Evolutionary conservation across 2,329 filamentous ascomycete species (phyloP).

Genomic region (Cucurbitaria berberidis): DNA sequence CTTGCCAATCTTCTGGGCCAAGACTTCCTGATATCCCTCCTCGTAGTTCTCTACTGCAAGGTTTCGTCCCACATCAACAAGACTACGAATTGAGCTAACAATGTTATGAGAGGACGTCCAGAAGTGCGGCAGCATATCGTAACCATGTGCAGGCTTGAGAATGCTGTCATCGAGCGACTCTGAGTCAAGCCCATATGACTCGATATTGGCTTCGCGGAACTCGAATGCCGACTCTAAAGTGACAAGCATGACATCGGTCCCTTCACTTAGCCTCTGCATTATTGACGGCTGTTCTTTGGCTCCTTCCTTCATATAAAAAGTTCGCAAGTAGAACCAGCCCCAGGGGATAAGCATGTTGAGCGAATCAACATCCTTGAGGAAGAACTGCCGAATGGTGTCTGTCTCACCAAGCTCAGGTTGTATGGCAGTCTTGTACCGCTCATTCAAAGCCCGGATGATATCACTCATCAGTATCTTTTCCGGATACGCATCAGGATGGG

Average conservation of each 20-base stretch:
- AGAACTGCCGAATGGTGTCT: slow-evolving; percentile 85
- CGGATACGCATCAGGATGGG: slow-evolving; percentile 62
- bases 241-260: slow-evolving; percentile 73
- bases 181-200: slow-evolving; percentile 73
- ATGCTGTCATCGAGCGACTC: slow-evolving; percentile 63
- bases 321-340: slow-evolving; percentile 70
- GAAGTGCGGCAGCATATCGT: slow-evolving; percentile 74
- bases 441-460: slow-evolving; percentile 76
- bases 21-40: slow-evolving; percentile 37
- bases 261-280: slow-evolving; percentile 64
- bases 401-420: slow-evolving; percentile 71
- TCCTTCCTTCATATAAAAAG: slow-evolving; percentile 74
- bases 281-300: slow-evolving; percentile 61
- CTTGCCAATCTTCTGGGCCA: slow-evolving; percentile 54
- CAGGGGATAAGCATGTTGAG: slow-evolving; percentile 79
- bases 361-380: slow-evolving; percentile 68
- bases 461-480: slow-evolving; percentile 74
- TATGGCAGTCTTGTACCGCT: slow-evolving; percentile 74
- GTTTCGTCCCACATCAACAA: slow-evolving; percentile 52
- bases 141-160: slow-evolving; percentile 58
- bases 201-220: slow-evolving; percentile 74
- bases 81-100: slow-evolving; percentile 47
- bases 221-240: slow-evolving; percentile 68
- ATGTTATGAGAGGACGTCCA: slow-evolving; percentile 76
- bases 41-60: slow-evolving; percentile 50